Conservation (phyloP, 2,329 filamentous ascomycete genomes). For the Hypomyces perniciosus region DNA sequence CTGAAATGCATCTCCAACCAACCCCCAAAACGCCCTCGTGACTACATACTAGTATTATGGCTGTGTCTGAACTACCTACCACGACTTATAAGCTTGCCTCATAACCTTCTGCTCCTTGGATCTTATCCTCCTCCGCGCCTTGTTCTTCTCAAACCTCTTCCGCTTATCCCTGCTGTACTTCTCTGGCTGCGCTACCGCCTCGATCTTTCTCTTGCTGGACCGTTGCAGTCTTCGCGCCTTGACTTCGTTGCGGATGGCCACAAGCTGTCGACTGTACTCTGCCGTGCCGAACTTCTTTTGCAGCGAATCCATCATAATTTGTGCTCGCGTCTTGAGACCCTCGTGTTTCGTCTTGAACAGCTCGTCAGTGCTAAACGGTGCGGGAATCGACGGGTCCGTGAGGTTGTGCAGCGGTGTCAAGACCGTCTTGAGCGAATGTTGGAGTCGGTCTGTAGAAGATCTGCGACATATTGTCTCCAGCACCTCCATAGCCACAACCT, state of each 20-base stretch:
- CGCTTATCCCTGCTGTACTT: constrained; percentile 71
- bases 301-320: constrained; percentile 73
- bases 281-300: constrained; percentile 80
- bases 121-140: constrained; percentile 73
- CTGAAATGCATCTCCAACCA: background rate
- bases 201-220: constrained; percentile 80
- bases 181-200: constrained; percentile 77
- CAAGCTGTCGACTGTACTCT: constrained; percentile 68
- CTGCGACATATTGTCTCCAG: constrained; percentile 63
- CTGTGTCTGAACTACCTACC: constrained; percentile 19
- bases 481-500: constrained; percentile 69
- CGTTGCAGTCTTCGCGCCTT: constrained; percentile 65
- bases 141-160: constrained; percentile 79
- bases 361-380: constrained; percentile 65
- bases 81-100: constrained; percentile 62
- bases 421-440: constrained; percentile 56
- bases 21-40: constrained; percentile 14
- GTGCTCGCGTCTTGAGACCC: constrained; percentile 62
- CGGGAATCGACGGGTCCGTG: constrained; percentile 70
- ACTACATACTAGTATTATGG: background rate
- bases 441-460: constrained; percentile 51
- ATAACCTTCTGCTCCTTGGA: constrained; percentile 64
- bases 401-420: constrained; percentile 68
- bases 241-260: constrained; percentile 68
- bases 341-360: constrained; percentile 65